These are phyloP conservation scores for Malus orientalis DNA, from an alignment of 306 rosid species.

Conservation along the genomic window DNA sequence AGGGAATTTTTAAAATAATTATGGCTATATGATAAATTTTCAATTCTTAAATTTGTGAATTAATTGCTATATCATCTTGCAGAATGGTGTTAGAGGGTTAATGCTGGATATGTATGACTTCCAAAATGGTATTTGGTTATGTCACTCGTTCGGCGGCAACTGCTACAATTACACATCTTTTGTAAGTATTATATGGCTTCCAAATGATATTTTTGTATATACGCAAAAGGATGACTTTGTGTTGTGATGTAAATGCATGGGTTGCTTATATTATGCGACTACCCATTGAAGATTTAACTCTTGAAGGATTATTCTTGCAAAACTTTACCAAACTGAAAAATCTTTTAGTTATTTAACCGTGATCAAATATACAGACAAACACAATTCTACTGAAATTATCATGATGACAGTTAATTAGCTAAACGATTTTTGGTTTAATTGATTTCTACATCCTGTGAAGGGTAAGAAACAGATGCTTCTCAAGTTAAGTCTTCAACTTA, in stretches of 20 bases:
- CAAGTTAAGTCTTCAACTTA: no score
- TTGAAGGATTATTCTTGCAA: no score
- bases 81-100: conserved; percentile 83
- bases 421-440: neutral
- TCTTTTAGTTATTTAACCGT: no score
- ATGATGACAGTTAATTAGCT: no score
- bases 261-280: no score
- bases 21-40: no score
- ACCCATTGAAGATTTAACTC: no score
- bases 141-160: conserved; percentile 66
- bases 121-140: conserved; percentile 71
- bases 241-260: neutral
- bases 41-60: neutral
- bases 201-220: neutral
- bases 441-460: neutral
- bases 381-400: no score
- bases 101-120: conserved; percentile 95
- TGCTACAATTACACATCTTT: conserved; percentile 86
- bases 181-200: conserved; percentile 41
- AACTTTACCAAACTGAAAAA: no score
- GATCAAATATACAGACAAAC: no score
- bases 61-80: conserved; percentile 17
- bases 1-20: no score
- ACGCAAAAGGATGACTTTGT: neutral
- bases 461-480: no score